A percentile compares a stretch with the other conserved stretches of the same genome.
phyloP scores from a whole-genome alignment of 2,329 filamentous ascomycete genomes.

The Nemania sp. region DNA sequence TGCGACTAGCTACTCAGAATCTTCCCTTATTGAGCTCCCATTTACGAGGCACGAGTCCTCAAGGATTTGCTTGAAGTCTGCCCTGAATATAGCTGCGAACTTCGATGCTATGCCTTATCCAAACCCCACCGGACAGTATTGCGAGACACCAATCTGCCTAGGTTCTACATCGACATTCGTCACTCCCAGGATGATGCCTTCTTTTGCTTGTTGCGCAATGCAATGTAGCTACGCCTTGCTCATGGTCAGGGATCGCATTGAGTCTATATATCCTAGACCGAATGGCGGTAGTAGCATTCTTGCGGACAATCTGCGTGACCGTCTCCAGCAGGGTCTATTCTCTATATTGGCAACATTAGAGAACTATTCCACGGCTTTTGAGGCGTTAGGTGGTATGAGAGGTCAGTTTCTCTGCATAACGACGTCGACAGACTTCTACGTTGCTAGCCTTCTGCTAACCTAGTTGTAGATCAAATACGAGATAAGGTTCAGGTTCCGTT shows the following conservation, averaged over 20 bases:
- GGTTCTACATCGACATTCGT: conserved; percentile 45
- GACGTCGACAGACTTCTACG: neutral
- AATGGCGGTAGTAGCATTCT: conserved; percentile 32
- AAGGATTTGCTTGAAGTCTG: conserved; percentile 54
- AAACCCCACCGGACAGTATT: conserved; percentile 44
- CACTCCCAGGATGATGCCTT: conserved; percentile 51
- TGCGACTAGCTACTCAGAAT: conserved; percentile 14
- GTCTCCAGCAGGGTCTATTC: conserved; percentile 48
- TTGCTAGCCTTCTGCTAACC: conserved; percentile 17
- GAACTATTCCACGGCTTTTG: conserved; percentile 51
- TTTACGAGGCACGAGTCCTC: conserved; percentile 53
- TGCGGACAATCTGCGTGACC: conserved; percentile 45
- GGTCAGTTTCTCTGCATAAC: conserved; percentile 38
- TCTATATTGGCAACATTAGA: conserved; percentile 48
- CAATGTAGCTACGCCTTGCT: conserved; percentile 51
- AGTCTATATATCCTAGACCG: conserved; percentile 43
- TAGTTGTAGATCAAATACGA: conserved; percentile 38
- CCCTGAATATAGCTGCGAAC: conserved; percentile 52
- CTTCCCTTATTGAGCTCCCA: conserved; percentile 41
- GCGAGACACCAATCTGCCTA: conserved; percentile 43
- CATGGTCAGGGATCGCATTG: conserved; percentile 49
- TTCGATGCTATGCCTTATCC: conserved; percentile 54
- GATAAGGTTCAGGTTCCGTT: conserved; percentile 39
- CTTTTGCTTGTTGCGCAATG: conserved; percentile 53
- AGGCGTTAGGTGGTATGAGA: conserved; percentile 52